Conservation (phyloP, 2,329 filamentous ascomycete genomes). For the Beauveria caledonica region DNA sequence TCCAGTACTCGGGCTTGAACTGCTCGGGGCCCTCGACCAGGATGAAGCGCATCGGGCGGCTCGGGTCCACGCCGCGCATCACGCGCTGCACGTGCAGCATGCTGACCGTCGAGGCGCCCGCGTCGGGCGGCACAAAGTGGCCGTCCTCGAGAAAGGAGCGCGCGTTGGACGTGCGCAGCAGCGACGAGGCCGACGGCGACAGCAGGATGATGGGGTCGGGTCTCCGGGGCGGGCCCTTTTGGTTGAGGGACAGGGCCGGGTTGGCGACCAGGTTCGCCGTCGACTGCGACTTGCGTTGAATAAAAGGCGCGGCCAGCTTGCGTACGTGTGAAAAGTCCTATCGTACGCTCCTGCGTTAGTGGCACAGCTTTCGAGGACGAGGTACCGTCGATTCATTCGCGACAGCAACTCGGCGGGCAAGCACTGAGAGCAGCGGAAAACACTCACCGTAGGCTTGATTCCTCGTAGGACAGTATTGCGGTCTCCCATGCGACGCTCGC, state of each 20-base stretch:
- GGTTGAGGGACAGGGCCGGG: conserved; percentile 44
- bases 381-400: too few relatives aligned
- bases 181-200: conserved; percentile 88
- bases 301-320: conserved; percentile 73
- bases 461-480: conserved; percentile 82
- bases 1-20: conserved; percentile 98
- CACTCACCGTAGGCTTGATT: conserved; percentile 73
- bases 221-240: conserved; percentile 40
- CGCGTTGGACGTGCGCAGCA: conserved; percentile 92
- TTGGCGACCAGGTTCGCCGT: conserved; percentile 31
- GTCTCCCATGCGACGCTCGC: conserved; percentile 86
- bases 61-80: conserved; percentile 62
- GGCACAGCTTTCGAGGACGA: neutral
- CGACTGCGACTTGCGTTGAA: conserved; percentile 50
- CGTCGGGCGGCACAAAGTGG: conserved; percentile 69
- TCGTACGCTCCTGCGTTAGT: conserved; percentile 5
- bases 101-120: conserved; percentile 58
- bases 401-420: too few relatives aligned
- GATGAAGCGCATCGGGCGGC: conserved; percentile 80
- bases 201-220: conserved; percentile 90
- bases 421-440: too few relatives aligned
- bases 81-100: conserved; percentile 79
- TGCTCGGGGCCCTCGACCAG: conserved; percentile 87
- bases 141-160: conserved; percentile 87
- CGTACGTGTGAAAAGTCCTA: conserved; percentile 93